Percentiles rank a stretch among this genome's conserved stretches.
phyloP scores from a whole-genome alignment of 306 rosid genomes.

The Quercus bicolor region DNA sequence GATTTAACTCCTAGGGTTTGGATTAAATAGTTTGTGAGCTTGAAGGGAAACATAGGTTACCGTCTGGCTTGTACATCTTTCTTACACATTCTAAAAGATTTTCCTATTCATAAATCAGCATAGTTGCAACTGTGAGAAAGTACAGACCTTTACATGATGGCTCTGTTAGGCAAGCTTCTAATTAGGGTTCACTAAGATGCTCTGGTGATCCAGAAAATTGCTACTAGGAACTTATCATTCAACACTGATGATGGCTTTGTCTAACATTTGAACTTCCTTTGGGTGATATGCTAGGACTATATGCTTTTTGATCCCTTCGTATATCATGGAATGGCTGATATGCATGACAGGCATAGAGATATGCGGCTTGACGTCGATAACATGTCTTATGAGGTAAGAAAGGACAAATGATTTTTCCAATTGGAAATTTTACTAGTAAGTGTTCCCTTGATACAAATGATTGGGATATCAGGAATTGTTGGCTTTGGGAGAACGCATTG shows the following conservation, averaged over 20 bases:
- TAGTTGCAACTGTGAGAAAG: constrained; percentile 15
- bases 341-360: constrained; percentile 89
- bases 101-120: not conserved
- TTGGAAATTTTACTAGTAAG: not conserved
- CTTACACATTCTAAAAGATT: not conserved
- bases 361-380: constrained; percentile 96
- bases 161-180: constrained; percentile 14
- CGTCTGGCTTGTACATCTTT: not conserved
- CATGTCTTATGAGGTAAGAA: constrained; percentile 86
- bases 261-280: not conserved
- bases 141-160: constrained; percentile 10
- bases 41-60: not conserved
- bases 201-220: constrained; percentile 16
- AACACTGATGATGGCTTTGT: constrained; percentile 9
- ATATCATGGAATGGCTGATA: constrained; percentile 73
- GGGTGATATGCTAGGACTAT: constrained; percentile 58
- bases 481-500: constrained; percentile 86
- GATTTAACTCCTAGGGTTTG: no score
- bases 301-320: constrained; percentile 73
- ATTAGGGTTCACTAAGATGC: not conserved
- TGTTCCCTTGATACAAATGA: constrained; percentile 19
- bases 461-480: constrained; percentile 62
- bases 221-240: constrained; percentile 8
- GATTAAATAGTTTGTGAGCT: not conserved
- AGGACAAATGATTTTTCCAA: constrained; percentile 16